phyloP scores from a whole-genome alignment of 345 rosid genomes.

The Populus alba region DNA sequence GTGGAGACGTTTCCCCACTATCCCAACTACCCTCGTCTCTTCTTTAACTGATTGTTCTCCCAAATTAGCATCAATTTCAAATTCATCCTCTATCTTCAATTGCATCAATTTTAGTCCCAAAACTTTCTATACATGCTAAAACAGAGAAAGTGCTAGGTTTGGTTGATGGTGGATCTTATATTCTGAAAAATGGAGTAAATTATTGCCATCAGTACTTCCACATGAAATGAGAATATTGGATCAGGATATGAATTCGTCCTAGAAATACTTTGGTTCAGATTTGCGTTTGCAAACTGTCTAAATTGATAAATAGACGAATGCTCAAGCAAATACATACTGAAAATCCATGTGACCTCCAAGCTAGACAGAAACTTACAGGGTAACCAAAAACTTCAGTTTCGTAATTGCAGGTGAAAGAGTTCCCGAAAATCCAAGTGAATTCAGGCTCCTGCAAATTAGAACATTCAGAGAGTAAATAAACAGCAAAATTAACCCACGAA shows the following conservation, averaged over 20 bases:
- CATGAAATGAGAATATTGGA: background rate
- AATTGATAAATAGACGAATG: background rate
- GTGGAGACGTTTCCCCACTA: too few relatives aligned
- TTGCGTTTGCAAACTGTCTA: background rate
- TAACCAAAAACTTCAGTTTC: constrained; percentile 65
- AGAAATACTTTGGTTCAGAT: background rate
- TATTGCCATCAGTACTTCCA: background rate
- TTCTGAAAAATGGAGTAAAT: background rate
- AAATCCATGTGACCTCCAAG: background rate
- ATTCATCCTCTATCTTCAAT: too few relatives aligned
- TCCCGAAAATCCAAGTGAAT: constrained; percentile 77
- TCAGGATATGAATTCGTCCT: background rate
- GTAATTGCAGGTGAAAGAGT: constrained; percentile 66
- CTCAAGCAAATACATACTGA: background rate
- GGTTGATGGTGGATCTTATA: too few relatives aligned
- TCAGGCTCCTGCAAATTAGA: constrained; percentile 51
- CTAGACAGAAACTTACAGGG: constrained; percentile 47
- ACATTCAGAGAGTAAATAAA: constrained; percentile 8
- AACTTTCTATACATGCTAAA: too few relatives aligned
- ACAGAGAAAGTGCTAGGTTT: too few relatives aligned
- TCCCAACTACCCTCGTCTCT: too few relatives aligned
- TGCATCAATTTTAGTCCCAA: too few relatives aligned
- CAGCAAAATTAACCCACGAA: background rate
- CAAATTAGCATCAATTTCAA: too few relatives aligned
- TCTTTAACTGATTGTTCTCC: too few relatives aligned